Conservation (phyloP, 2,329 filamentous ascomycete species). For the Dendrostoma leiphaemia region DNA sequence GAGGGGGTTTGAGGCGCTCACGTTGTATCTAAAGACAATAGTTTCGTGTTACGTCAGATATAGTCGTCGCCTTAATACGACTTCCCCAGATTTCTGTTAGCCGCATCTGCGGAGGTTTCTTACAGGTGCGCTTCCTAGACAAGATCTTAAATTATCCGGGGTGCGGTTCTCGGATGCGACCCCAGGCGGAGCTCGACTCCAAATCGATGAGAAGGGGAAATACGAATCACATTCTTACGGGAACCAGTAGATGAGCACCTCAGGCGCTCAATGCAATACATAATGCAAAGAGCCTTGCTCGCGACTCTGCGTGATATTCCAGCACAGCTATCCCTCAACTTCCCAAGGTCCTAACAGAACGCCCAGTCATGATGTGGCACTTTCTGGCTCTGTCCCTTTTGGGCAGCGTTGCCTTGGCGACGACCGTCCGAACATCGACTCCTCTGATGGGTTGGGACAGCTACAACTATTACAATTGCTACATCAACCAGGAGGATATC, state of each 20-base stretch:
- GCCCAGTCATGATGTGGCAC: background rate
- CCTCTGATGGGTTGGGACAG: conserved; percentile 56
- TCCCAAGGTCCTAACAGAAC: background rate
- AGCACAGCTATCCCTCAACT: too few relatives aligned
- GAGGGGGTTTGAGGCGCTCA: too few relatives aligned
- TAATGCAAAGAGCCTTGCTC: too few relatives aligned
- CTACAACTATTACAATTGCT: conserved; percentile 56
- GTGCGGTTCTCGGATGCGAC: background rate
- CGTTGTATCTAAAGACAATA: too few relatives aligned
- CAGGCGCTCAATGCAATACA: too few relatives aligned
- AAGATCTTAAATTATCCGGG: background rate
- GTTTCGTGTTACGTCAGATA: too few relatives aligned
- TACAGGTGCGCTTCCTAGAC: background rate
- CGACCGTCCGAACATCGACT: conserved; percentile 22
- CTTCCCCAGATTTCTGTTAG: too few relatives aligned
- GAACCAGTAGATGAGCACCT: too few relatives aligned
- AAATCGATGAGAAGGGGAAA: too few relatives aligned
- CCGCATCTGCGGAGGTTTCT: background rate
- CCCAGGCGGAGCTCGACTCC: background rate
- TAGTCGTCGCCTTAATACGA: too few relatives aligned
- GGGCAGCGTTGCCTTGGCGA: conserved; percentile 9
- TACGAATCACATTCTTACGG: too few relatives aligned
- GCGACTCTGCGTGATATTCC: background rate
- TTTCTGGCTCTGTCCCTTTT: conserved; percentile 5
- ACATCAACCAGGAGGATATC: conserved; percentile 46